Percentiles rank a stretch among this genome's conserved stretches.
phyloP scores from a whole-genome alignment of 768 basidiomycete genomes.

The Rickenella mellea region DNA sequence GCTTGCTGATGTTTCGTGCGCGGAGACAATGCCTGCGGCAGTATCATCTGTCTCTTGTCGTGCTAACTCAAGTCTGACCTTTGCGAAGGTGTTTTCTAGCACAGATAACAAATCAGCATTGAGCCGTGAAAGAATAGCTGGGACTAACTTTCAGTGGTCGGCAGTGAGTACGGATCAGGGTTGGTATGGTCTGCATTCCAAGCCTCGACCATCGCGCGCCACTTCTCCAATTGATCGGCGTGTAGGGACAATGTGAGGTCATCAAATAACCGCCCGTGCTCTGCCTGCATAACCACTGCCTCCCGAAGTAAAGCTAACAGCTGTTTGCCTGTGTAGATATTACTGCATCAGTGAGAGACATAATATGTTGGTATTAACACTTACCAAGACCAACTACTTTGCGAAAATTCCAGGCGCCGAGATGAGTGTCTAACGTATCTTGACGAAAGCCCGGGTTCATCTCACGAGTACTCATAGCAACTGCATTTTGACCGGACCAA shows the following conservation, averaged over 20 bases:
- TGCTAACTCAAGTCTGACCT: neutral
- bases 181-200: slow-evolving; percentile 7
- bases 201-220: neutral
- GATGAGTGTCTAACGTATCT: slow-evolving; percentile 2
- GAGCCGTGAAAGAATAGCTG: neutral
- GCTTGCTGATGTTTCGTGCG: neutral
- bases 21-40: neutral
- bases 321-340: too few species aligned
- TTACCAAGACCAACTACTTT: neutral
- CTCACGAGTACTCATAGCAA: slow-evolving; percentile 14
- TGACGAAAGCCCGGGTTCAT: slow-evolving; percentile 22
- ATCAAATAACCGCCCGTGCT: too few species aligned
- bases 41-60: neutral
- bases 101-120: neutral
- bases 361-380: neutral
- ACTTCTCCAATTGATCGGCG: neutral
- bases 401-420: neutral
- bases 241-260: neutral
- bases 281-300: too few species aligned
- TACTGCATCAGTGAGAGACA: too few species aligned
- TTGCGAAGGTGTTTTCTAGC: neutral
- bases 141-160: slow-evolving; percentile 3
- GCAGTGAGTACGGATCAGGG: neutral
- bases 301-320: too few species aligned
- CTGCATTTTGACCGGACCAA: slow-evolving; percentile 17